These are phyloP conservation scores for Grigorovia humatica DNA, from an alignment of 805 yeast genomes.

Conservation along the genomic window DNA sequence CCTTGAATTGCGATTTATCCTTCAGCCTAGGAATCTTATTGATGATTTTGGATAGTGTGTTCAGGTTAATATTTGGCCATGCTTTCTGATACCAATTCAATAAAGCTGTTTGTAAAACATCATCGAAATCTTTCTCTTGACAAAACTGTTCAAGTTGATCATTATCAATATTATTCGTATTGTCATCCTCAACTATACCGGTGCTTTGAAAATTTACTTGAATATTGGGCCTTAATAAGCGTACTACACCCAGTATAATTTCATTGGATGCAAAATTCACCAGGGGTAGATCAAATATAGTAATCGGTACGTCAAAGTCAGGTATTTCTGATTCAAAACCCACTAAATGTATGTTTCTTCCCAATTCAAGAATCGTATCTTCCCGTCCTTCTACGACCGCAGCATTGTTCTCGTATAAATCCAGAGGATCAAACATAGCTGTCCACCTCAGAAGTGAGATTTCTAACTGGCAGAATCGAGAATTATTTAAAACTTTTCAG, in stretches of 20 bases:
- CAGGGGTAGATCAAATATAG: slow-evolving; percentile 50
- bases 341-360: background rate
- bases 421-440: slow-evolving; percentile 30
- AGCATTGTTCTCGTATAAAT: slow-evolving; percentile 20
- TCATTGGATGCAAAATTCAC: slow-evolving; percentile 36
- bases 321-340: slow-evolving; percentile 6
- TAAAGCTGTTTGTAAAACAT: slow-evolving; percentile 19
- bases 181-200: background rate
- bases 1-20: slow-evolving; percentile 39
- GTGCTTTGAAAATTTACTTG: slow-evolving; percentile 39
- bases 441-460: too few relatives aligned
- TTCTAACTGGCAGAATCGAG: background rate
- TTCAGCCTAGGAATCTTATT: slow-evolving; percentile 25
- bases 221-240: slow-evolving; percentile 39
- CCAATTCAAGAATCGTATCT: background rate
- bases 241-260: slow-evolving; percentile 37
- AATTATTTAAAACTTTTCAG: background rate
- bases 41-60: slow-evolving; percentile 23
- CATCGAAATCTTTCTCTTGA: slow-evolving; percentile 27
- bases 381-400: background rate
- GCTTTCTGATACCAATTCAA: slow-evolving; percentile 36
- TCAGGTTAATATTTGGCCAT: slow-evolving; percentile 26
- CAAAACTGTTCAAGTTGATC: slow-evolving; percentile 20
- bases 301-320: slow-evolving; percentile 31
- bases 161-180: background rate